Base-by-base conservation (phyloP, 257 asterid genomes). In the Solanum phureja region DNA sequence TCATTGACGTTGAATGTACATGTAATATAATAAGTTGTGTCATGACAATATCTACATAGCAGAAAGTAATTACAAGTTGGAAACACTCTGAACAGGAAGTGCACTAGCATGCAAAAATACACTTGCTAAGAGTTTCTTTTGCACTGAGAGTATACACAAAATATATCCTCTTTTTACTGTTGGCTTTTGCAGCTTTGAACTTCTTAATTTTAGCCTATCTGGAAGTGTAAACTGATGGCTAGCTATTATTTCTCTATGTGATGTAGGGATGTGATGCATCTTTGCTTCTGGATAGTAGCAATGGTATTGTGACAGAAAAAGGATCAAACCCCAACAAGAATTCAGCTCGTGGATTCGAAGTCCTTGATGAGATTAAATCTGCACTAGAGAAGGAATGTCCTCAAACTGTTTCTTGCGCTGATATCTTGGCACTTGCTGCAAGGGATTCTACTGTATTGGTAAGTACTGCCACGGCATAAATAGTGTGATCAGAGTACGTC, bases 201-300 rank as follows among this genome's bases (percentile, higher is more conserved):
- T 27, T 81, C 29, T 46, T 46, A 81, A 81, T 7, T 42, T 7
- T 27, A 8, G 38, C 0, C 0, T 66, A 14, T 60, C 16, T 7
- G 85, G 18, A 77, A 42, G 62, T 10, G 83, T 0, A 14, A 46
- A 46, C 68, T 46, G 24, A 81, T 46, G 66, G 40, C 40, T 4
- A 81, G 68, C 1, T 18, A 27, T 46, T 79, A 3, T 24, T 38
- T 69, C 76, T 38, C 38, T 14, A 37, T 21, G 46, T 86, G 37
- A 9, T 84, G 93, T 66, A 96, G 99, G 99, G 98, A 42, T 96
- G 99, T 64, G 99, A 96, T 90, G 99, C 98, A 38, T 96, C 99
- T 11, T 56, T 96, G 83, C 98, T 96, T 11, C 89, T 96, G 87
- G 99, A 96, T 92, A 93, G 88, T 91, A 75, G 89, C 1, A 92